Evolutionary conservation across 768 basidiomycete species (phyloP).

Genomic region (Serendipita sp.): DNA sequence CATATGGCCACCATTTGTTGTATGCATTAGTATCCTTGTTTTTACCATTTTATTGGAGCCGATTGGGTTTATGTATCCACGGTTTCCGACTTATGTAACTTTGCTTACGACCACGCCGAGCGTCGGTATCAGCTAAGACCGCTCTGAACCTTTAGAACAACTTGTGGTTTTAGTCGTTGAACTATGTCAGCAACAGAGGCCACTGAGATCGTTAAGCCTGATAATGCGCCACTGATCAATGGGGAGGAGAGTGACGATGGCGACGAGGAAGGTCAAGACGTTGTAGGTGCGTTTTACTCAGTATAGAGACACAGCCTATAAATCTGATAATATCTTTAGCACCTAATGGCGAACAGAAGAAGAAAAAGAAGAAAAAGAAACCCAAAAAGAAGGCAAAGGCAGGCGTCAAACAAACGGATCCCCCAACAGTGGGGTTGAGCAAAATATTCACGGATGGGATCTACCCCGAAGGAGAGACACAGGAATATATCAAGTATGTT

Average conservation of each 20-base stretch:
- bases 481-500: constrained; percentile 58
- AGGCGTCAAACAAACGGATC: constrained; percentile 57
- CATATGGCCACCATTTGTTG: neutral
- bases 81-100: no score
- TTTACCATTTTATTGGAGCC: no score
- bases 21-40: no score
- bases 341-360: constrained; percentile 20
- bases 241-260: constrained; percentile 19
- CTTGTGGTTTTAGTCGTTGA: no score
- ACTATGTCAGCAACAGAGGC: no score
- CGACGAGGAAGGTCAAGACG: constrained; percentile 13
- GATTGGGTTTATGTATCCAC: no score
- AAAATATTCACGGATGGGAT: constrained; percentile 76
- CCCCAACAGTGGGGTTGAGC: constrained; percentile 74
- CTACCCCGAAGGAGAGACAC: constrained; percentile 83
- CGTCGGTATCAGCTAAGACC: no score
- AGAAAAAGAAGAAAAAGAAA: constrained; percentile 89
- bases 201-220: no score
- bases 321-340: neutral
- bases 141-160: no score
- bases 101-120: no score
- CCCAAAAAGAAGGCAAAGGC: constrained; percentile 64
- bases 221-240: constrained; percentile 4
- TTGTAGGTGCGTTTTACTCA: neutral
- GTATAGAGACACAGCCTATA: neutral